Percentiles rank a stretch among this genome's conserved stretches.
These are phyloP conservation scores for Penicillium goetzii DNA, from an alignment of 495 filamentous ascomycete species.

Conservation along the genomic window DNA sequence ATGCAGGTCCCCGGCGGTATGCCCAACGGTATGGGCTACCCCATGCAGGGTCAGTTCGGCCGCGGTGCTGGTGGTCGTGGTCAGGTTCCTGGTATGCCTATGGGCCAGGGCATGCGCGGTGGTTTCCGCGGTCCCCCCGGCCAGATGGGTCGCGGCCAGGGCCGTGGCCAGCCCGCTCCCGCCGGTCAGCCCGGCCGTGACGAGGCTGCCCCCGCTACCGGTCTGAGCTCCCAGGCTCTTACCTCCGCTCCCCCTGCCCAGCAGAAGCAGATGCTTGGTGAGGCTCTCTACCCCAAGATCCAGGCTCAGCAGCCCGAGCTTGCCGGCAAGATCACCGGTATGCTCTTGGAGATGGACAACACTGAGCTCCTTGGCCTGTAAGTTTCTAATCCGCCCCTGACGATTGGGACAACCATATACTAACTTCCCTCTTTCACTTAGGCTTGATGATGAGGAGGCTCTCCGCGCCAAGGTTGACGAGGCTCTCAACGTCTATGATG, in stretches of 20 bases:
- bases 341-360: slow-evolving; percentile 99
- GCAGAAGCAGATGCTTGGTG: slow-evolving; percentile 98
- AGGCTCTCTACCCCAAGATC: slow-evolving; percentile 98
- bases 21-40: slow-evolving; percentile 59
- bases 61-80: slow-evolving; percentile 77
- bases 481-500: slow-evolving; percentile 94
- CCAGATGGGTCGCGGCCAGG: slow-evolving; percentile 56
- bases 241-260: slow-evolving; percentile 61
- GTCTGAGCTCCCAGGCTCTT: slow-evolving; percentile 51
- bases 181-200: slow-evolving; percentile 37
- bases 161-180: slow-evolving; percentile 46
- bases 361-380: slow-evolving; percentile 90
- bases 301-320: slow-evolving; percentile 88
- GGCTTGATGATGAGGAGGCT: slow-evolving; percentile 86
- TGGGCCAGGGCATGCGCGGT: slow-evolving; percentile 70
- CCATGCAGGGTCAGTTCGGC: slow-evolving; percentile 62
- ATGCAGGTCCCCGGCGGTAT: slow-evolving; percentile 66
- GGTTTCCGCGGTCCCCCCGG: slow-evolving; percentile 60
- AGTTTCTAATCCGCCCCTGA: slow-evolving; percentile 49
- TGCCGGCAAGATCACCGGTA: slow-evolving; percentile 98
- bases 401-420: slow-evolving; percentile 24
- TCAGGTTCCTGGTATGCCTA: slow-evolving; percentile 73
- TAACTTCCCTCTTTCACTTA: slow-evolving; percentile 43
- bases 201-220: slow-evolving; percentile 32
- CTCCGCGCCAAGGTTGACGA: slow-evolving; percentile 95